phyloP scores from a whole-genome alignment of 2,329 filamentous ascomycete species.

The Diaporthe ilicicola region DNA sequence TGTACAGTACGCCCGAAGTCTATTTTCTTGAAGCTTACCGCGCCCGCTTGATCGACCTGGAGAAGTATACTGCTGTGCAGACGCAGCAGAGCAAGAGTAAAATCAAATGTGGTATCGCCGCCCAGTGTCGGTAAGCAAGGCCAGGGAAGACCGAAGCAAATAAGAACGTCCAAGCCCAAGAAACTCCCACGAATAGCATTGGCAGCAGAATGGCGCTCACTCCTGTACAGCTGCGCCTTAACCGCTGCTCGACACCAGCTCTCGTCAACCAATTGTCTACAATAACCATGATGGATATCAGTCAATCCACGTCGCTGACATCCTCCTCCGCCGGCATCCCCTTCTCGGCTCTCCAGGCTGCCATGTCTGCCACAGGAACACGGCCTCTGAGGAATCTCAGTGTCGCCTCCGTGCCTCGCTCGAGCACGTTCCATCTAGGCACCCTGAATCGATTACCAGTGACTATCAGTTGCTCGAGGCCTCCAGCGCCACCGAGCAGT shows the following conservation, averaged over 20 bases:
- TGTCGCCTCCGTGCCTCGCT: constrained; percentile 86
- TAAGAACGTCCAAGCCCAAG: not conserved
- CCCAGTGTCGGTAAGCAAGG: not conserved
- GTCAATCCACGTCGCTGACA: constrained; percentile 43
- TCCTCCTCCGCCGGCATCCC: constrained; percentile 46
- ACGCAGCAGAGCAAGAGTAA: not conserved
- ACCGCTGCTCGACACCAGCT: not conserved
- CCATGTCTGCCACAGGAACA: constrained; percentile 71
- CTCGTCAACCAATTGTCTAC: not conserved
- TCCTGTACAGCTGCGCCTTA: not conserved
- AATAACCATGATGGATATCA: not conserved
- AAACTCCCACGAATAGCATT: not conserved
- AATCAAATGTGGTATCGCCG: constrained; percentile 10
- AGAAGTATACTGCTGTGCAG: not conserved
- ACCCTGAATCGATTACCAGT: constrained; percentile 88
- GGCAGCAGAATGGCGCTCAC: not conserved
- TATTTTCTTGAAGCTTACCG: not conserved
- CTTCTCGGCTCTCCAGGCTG: constrained; percentile 59
- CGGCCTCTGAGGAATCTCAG: constrained; percentile 82
- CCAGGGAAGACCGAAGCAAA: constrained; percentile 15
- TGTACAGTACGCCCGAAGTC: constrained; percentile 1
- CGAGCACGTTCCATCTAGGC: constrained; percentile 82
- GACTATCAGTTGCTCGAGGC: constrained; percentile 76
- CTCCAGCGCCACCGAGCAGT: constrained; percentile 70
- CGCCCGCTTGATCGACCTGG: not conserved